Conservation (phyloP, 1,139 yeast species). For the Taphrina wiesneri region DNA sequence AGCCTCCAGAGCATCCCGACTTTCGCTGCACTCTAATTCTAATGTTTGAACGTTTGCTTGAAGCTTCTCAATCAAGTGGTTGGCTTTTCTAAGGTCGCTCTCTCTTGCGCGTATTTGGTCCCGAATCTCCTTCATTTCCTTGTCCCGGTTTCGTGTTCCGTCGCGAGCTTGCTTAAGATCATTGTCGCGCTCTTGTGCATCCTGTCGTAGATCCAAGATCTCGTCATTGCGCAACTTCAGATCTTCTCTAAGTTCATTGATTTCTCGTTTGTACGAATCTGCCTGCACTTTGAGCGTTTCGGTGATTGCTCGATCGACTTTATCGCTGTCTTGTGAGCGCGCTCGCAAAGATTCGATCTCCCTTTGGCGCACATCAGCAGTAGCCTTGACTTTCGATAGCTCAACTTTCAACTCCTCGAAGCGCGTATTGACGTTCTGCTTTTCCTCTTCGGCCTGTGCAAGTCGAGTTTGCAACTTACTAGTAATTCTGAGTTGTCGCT, state of each 20-base stretch:
- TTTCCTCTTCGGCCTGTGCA: not conserved
- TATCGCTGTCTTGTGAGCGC: constrained; percentile 9
- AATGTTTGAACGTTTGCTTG: constrained; percentile 10
- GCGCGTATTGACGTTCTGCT: not conserved
- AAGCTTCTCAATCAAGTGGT: constrained; percentile 15
- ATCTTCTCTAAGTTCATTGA: constrained; percentile 15
- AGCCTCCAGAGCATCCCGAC: constrained; percentile 12
- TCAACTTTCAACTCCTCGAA: not conserved
- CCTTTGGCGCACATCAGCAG: constrained; percentile 12
- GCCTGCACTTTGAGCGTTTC: constrained; percentile 17
- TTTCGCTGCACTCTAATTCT: constrained; percentile 8
- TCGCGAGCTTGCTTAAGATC: constrained; percentile 20
- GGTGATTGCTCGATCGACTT: constrained; percentile 7
- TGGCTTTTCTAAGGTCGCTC: constrained; percentile 19
- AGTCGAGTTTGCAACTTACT: not conserved
- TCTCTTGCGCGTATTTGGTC: constrained; percentile 26
- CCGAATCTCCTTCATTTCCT: constrained; percentile 7
- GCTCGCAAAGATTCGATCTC: constrained; percentile 11
- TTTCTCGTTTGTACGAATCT: constrained; percentile 29
- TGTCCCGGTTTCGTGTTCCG: constrained; percentile 22
- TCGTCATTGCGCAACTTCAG: constrained; percentile 25
- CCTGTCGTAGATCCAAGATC: constrained; percentile 17
- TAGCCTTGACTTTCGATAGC: not conserved
- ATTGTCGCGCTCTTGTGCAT: constrained; percentile 17
- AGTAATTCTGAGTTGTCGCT: not conserved